These are phyloP conservation scores for Silene latifolia DNA, from an alignment of 148 eudicot species.

Conservation along the genomic window DNA sequence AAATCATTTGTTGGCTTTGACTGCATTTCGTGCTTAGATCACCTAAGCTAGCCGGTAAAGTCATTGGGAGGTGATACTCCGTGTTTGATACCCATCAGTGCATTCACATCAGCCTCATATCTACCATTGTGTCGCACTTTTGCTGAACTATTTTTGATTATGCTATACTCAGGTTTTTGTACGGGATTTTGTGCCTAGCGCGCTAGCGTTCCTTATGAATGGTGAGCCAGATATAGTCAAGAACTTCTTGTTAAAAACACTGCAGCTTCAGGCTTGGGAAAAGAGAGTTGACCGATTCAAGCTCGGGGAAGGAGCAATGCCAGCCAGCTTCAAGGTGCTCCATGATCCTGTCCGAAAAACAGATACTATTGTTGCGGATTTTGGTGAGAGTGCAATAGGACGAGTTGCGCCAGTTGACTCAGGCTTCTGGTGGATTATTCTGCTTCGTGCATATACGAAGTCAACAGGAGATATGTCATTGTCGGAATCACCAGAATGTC, in stretches of 20 bases:
- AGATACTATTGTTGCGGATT: slow-evolving; percentile 85
- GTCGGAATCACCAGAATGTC: slow-evolving; percentile 94
- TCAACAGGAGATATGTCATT: slow-evolving; percentile 82
- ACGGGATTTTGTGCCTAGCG: slow-evolving; percentile 98
- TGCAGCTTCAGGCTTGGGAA: slow-evolving; percentile 98
- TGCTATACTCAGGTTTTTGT: slow-evolving; percentile 73
- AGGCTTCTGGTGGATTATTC: slow-evolving; percentile 99
- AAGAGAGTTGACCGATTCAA: slow-evolving; percentile 90
- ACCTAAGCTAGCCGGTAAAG: too few species aligned
- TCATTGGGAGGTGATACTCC: too few species aligned
- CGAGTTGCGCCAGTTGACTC: slow-evolving; percentile 99
- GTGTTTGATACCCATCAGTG: too few species aligned
- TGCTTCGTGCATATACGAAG: slow-evolving; percentile 94
- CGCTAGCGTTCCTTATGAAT: slow-evolving; percentile 93
- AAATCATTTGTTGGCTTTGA: not conserved
- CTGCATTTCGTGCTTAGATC: not conserved
- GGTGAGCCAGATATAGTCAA: slow-evolving; percentile 98
- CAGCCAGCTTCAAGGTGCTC: slow-evolving; percentile 98
- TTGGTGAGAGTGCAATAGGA: slow-evolving; percentile 99
- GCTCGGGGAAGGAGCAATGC: slow-evolving; percentile 99
- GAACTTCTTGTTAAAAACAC: slow-evolving; percentile 87
- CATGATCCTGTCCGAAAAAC: slow-evolving; percentile 90
- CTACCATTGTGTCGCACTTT: too few species aligned
- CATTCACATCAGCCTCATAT: too few species aligned
- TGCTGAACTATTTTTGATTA: slow-evolving; percentile 2